These are phyloP conservation scores for Debaryomyces singareniensis DNA, from an alignment of 1,139 yeast species.

Conservation along the genomic window DNA sequence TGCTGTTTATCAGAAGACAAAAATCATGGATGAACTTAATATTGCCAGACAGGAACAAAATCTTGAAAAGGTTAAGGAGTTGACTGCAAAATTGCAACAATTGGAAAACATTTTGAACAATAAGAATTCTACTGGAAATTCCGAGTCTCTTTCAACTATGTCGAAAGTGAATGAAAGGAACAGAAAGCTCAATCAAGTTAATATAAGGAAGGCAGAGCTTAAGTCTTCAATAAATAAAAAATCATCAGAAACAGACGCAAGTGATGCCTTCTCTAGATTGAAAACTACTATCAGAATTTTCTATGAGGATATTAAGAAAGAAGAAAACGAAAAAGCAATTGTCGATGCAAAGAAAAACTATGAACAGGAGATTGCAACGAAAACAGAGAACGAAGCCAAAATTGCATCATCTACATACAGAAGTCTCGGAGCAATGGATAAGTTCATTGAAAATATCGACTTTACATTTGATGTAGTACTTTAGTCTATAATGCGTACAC, in stretches of 20 bases:
- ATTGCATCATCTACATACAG: slow-evolving; percentile 39
- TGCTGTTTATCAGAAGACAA: slow-evolving; percentile 72
- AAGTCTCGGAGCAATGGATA: slow-evolving; percentile 40
- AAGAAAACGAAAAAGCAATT: slow-evolving; percentile 40
- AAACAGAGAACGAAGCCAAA: slow-evolving; percentile 30
- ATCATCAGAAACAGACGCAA: slow-evolving; percentile 39
- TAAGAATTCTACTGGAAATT: slow-evolving; percentile 15
- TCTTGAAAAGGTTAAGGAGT: slow-evolving; percentile 40
- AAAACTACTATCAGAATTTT: slow-evolving; percentile 83
- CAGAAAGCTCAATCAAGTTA: slow-evolving; percentile 70
- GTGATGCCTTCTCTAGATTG: slow-evolving; percentile 87
- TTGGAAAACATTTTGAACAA: slow-evolving; percentile 27
- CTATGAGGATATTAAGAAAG: slow-evolving; percentile 47
- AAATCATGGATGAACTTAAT: slow-evolving; percentile 65
- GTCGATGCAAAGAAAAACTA: slow-evolving; percentile 33
- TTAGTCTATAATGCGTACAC: too few relatives aligned
- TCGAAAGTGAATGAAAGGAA: slow-evolving; percentile 74
- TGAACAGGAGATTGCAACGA: slow-evolving; percentile 29
- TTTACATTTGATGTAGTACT: slow-evolving; percentile 20
- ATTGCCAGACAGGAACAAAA: slow-evolving; percentile 70
- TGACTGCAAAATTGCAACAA: slow-evolving; percentile 48
- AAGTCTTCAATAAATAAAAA: slow-evolving; percentile 54
- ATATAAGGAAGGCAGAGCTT: slow-evolving; percentile 75
- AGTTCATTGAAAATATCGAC: slow-evolving; percentile 30
- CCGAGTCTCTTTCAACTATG: slow-evolving; percentile 31